These are phyloP conservation scores for Lactifluus volemus DNA, from an alignment of 768 basidiomycete species.

Conservation along the genomic window DNA sequence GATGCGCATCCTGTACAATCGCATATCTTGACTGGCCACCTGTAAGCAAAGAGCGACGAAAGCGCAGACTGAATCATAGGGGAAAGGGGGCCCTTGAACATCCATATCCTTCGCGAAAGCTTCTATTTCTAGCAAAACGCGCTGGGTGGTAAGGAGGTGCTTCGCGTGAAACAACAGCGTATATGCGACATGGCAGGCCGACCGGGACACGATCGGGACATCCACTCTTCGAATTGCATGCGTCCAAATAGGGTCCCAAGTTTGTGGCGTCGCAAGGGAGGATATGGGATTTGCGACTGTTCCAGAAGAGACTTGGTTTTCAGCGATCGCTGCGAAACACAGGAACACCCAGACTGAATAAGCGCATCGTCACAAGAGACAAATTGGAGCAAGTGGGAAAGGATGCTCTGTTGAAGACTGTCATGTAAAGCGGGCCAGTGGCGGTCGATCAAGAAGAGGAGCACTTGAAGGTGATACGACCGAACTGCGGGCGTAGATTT, in stretches of 20 bases:
- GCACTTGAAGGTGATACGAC: conserved; percentile 56
- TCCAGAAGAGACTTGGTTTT: conserved; percentile 12
- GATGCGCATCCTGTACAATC: conserved; percentile 76
- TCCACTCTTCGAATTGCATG: conserved; percentile 69
- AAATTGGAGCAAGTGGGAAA: conserved; percentile 47
- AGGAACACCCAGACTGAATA: conserved; percentile 84
- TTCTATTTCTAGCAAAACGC: conserved; percentile 67
- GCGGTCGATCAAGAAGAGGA: conserved; percentile 78
- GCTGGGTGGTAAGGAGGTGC: conserved; percentile 43
- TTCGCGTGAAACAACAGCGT: conserved; percentile 40
- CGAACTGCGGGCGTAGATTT: conserved; percentile 28
- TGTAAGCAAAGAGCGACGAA: conserved; percentile 65
- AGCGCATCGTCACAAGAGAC: conserved; percentile 53
- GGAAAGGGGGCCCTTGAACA: conserved; percentile 81
- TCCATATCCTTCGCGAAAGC: conserved; percentile 73
- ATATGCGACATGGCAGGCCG: conserved; percentile 66
- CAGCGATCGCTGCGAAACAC: conserved; percentile 64
- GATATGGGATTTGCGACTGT: conserved; percentile 3
- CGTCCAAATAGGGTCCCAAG: conserved; percentile 77
- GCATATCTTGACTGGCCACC: conserved; percentile 71
- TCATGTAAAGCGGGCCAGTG: conserved; percentile 63
- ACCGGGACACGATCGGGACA: conserved; percentile 60
- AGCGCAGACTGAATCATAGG: conserved; percentile 83
- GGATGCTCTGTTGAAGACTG: conserved; percentile 47
- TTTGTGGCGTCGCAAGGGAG: conserved; percentile 7